phyloP scores from a whole-genome alignment of 805 yeast genomes.

The Candida pini region DNA sequence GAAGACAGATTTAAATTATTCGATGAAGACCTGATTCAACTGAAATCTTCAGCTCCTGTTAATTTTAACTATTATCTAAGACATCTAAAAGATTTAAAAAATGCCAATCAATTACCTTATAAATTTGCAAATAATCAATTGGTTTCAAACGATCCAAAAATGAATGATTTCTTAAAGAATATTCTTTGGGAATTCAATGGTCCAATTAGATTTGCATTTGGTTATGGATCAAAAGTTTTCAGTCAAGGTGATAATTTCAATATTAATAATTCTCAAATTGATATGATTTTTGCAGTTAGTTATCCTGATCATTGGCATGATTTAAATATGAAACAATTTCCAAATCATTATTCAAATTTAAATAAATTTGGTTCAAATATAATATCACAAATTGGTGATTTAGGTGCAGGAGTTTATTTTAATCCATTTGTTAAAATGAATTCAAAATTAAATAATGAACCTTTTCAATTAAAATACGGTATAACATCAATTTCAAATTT shows the following conservation, averaged over 20 bases:
- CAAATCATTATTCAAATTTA: conserved; percentile 73
- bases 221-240: conserved; percentile 94
- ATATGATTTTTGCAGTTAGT: conserved; percentile 76
- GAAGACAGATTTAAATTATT: conserved; percentile 20
- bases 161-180: conserved; percentile 39
- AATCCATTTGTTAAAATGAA: conserved; percentile 78
- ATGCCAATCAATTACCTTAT: conserved; percentile 44
- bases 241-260: conserved; percentile 51
- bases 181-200: conserved; percentile 58
- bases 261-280: conserved; percentile 58
- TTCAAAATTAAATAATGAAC: conserved; percentile 27
- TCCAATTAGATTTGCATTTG: conserved; percentile 76
- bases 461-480: conserved; percentile 69
- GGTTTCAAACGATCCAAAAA: conserved; percentile 35
- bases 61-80: conserved; percentile 31
- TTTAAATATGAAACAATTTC: conserved; percentile 58
- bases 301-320: conserved; percentile 75
- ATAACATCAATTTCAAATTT: conserved; percentile 61
- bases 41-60: conserved; percentile 28
- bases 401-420: conserved; percentile 90
- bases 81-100: conserved; percentile 25
- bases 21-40: conserved; percentile 25
- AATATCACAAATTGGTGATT: conserved; percentile 52
- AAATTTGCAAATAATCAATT: conserved; percentile 57
- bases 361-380: conserved; percentile 53